A percentile compares a stretch with the other conserved stretches of the same genome.
phyloP scores from a whole-genome alignment of 148 eudicot genomes.

The Vaccinium myrtillus region DNA sequence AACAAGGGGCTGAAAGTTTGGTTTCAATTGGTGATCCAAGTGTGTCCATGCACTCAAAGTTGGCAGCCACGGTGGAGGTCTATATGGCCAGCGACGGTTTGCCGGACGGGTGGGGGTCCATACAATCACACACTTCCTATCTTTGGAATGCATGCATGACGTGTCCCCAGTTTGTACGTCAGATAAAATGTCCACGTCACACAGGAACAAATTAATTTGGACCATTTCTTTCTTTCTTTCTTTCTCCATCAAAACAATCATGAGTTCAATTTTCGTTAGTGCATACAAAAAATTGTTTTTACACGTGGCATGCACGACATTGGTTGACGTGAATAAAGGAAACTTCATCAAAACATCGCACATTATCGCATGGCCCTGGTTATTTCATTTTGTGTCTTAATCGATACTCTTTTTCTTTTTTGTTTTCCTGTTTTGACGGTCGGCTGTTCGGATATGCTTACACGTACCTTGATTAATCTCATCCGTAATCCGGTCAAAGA shows the following conservation, averaged over 20 bases:
- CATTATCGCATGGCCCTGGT: no score
- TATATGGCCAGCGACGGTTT: conserved; percentile 1
- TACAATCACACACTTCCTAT: neutral
- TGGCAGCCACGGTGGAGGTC: conserved; percentile 5
- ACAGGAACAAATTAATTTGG: neutral
- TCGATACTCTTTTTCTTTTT: no score
- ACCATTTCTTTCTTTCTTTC: no score
- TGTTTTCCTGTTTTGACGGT: no score
- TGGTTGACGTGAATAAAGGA: neutral
- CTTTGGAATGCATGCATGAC: neutral
- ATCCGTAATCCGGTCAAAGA: no score
- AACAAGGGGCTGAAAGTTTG: neutral
- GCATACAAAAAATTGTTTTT: neutral
- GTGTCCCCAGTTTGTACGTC: neutral
- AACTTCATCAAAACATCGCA: no score
- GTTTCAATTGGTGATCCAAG: neutral
- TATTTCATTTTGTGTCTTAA: no score
- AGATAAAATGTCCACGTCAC: neutral
- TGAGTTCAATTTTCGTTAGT: neutral
- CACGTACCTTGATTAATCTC: no score
- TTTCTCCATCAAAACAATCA: neutral
- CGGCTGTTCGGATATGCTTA: no score
- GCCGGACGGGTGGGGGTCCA: conserved; percentile 13
- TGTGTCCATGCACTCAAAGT: neutral
- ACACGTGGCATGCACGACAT: neutral